Evolutionary conservation across 768 basidiomycete species (phyloP).

Genomic region (Erythrobasidium yunnanense): DNA sequence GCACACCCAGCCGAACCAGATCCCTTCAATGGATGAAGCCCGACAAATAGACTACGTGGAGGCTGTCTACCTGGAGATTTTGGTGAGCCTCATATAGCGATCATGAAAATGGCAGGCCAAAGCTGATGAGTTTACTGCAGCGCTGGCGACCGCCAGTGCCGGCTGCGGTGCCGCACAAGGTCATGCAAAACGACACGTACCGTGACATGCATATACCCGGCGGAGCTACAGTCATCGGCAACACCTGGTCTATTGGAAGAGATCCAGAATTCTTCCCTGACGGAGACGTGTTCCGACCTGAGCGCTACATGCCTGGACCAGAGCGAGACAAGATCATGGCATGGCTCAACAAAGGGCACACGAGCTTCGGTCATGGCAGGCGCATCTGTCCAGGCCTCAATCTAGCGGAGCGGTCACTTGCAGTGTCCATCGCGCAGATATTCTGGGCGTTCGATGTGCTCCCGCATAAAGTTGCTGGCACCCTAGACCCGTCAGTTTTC

Average conservation of each 20-base stretch:
- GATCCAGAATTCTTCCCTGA: constrained; percentile 38
- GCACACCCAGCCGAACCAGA: constrained; percentile 50
- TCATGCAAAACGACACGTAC: constrained; percentile 17
- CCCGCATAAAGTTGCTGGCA: not conserved
- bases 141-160: constrained; percentile 24
- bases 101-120: not conserved
- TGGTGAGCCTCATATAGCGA: not conserved
- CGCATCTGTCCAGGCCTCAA: constrained; percentile 21
- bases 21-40: constrained; percentile 50
- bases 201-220: constrained; percentile 5
- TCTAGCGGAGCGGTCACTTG: constrained; percentile 10
- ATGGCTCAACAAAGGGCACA: not conserved
- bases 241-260: constrained; percentile 33
- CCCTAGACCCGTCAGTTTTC: not conserved
- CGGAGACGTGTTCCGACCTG: not conserved
- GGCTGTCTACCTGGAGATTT: constrained; percentile 45
- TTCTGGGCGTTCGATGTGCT: constrained; percentile 26
- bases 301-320: constrained; percentile 1
- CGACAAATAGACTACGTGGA: constrained; percentile 44
- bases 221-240: constrained; percentile 19
- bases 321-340: not conserved
- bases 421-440: constrained; percentile 16
- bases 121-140: not conserved
- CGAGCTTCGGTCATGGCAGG: constrained; percentile 25
- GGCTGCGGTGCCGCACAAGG: constrained; percentile 16